Base-by-base conservation (phyloP, 2,329 filamentous ascomycete species). In the Bipolaris sorokiniana region DNA sequence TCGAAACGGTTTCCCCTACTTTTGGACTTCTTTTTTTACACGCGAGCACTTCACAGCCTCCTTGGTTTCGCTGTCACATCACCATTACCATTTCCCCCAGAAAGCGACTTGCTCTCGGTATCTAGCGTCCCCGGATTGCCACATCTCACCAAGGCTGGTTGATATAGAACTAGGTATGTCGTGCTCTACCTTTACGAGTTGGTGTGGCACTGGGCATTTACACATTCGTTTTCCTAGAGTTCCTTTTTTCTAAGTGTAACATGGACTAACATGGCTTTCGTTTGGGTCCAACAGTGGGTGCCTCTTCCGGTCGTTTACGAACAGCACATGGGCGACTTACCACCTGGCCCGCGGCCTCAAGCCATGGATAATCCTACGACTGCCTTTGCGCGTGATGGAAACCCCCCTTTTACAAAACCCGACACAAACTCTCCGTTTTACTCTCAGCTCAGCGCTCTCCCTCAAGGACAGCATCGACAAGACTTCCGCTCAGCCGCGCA, bases 211-310 rank as follows among this genome's bases (percentile, higher is more conserved):
- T 58, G 52, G 60, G 23, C 51, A 28, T 59, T 48, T 61, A 60
- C 58, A 64, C 65, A 56, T 58, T 65, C 61, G 59, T 61, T 67
- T 63, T 63, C 41, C 56, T 58, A 11, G 9, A 52, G 53, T 26
- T 26, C 56, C 63, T 58, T 47, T 59, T 61, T 50, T 33, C 47
- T 49, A 56, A 48, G 38, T 61, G 44, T 67, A 73, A 65, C 58
- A 77, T 77, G 72, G 69, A 64, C 76, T 78, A 68, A 78, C 67
- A 78, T 78, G 75, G 64, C 75, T 60, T 76, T 75, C 61, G 62
- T 77, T 66, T 78, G 75, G 76, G 64, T 78, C 58, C 76, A 78
- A 59, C 76, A 78, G 74, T 78, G 77, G 77, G 64, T 78, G 56
- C 70, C 76, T 56, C 67, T 78, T 68, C 76, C 76, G 46, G 56